Percentiles rank a stretch among this genome's conserved stretches.
These are phyloP conservation scores for Fusarium circinatum DNA, from an alignment of 2,329 filamentous ascomycete genomes.

Conservation along the genomic window DNA sequence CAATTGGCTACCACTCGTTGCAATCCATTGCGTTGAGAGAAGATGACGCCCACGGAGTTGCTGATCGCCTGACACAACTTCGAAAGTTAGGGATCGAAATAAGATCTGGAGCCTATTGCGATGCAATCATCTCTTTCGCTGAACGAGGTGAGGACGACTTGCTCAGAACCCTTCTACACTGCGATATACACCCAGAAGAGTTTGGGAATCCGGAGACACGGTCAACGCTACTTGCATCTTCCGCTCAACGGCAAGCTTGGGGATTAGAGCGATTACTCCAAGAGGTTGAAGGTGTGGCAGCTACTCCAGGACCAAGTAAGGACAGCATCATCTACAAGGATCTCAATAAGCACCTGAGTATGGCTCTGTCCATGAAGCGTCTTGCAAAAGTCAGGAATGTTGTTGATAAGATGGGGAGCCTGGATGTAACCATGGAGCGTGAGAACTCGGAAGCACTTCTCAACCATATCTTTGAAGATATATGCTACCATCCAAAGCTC, in stretches of 20 bases:
- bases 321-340: conserved; percentile 30
- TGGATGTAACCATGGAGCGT: conserved; percentile 45
- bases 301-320: conserved; percentile 18
- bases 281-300: conserved; percentile 49
- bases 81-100: conserved; percentile 70
- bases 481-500: conserved; percentile 44
- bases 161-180: conserved; percentile 57
- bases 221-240: conserved; percentile 51
- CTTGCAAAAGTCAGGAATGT: conserved; percentile 41
- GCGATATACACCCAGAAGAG: conserved; percentile 65
- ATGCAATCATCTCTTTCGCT: conserved; percentile 73
- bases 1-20: conserved; percentile 79
- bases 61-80: conserved; percentile 68
- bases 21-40: conserved; percentile 80
- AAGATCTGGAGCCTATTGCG: conserved; percentile 70
- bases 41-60: conserved; percentile 64
- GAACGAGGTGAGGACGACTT: conserved; percentile 62
- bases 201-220: conserved; percentile 60
- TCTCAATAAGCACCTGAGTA: conserved; percentile 39
- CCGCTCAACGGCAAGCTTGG: conserved; percentile 49
- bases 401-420: conserved; percentile 48
- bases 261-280: conserved; percentile 56
- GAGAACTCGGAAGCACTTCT: conserved; percentile 44
- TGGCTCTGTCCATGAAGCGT: conserved; percentile 8
- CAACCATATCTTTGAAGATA: conserved; percentile 38